phyloP scores from a whole-genome alignment of 306 rosid genomes.

The Vachellia pachyceras region DNA sequence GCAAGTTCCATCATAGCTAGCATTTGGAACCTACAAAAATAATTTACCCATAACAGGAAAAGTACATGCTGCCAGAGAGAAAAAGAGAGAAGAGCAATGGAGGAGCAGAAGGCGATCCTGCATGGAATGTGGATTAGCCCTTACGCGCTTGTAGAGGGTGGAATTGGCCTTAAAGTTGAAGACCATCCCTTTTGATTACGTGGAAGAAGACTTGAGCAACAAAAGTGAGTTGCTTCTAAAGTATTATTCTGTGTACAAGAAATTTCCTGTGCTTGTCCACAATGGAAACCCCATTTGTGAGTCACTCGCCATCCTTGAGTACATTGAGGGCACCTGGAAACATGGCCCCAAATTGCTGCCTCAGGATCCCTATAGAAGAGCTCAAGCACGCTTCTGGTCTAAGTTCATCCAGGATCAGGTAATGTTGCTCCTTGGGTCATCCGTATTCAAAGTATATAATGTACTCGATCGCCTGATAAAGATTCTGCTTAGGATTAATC shows the following conservation, averaged over 20 bases:
- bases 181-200: slow-evolving; percentile 44
- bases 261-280: slow-evolving; percentile 47
- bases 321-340: slow-evolving; percentile 48
- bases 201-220: slow-evolving; percentile 46
- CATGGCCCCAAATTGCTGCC: slow-evolving; percentile 41
- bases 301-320: slow-evolving; percentile 40
- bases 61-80: no score
- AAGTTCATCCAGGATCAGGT: slow-evolving; percentile 20
- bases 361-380: slow-evolving; percentile 37
- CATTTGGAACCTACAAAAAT: neutral
- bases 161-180: slow-evolving; percentile 46
- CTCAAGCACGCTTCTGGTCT: slow-evolving; percentile 49
- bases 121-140: slow-evolving; percentile 44
- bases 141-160: slow-evolving; percentile 39
- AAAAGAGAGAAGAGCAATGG: neutral
- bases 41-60: neutral
- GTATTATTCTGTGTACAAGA: slow-evolving; percentile 45
- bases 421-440: neutral
- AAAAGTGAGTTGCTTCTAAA: slow-evolving; percentile 45
- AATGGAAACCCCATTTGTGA: slow-evolving; percentile 44
- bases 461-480: neutral
- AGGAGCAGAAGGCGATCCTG: neutral
- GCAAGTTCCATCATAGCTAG: neutral
- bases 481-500: neutral
- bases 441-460: no score